A percentile compares a stretch with the other conserved stretches of the same genome.
Conservation (phyloP, 2,329 filamentous ascomycete species). For the Pseudocercospora pini-densiflorae region DNA sequence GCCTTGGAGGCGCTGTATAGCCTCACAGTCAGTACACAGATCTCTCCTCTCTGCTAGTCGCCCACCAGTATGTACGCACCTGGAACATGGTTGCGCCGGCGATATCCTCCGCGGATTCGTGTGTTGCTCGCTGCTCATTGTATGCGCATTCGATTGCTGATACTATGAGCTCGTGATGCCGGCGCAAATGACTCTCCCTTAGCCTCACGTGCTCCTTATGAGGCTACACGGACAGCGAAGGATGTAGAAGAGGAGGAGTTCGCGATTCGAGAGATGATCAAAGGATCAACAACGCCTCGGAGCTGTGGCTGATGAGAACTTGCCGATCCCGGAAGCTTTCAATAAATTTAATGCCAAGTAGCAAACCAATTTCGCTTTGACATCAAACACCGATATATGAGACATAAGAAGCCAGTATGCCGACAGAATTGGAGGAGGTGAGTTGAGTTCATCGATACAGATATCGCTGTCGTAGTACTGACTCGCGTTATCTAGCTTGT, state of each 20-base stretch:
- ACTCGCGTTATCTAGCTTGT: slow-evolving; percentile 19
- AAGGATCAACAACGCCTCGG: slow-evolving; percentile 9
- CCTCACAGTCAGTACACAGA: not conserved
- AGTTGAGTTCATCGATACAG: not conserved
- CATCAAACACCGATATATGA: not conserved
- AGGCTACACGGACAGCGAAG: not conserved
- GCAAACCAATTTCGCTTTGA: not conserved
- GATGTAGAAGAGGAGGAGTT: not conserved
- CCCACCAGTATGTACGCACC: not conserved
- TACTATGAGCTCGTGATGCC: not conserved
- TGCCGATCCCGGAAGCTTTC: not conserved
- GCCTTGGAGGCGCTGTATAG: slow-evolving; percentile 29
- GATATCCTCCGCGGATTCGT: slow-evolving; percentile 20
- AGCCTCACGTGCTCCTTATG: not conserved
- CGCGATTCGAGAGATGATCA: not conserved
- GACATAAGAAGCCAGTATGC: slow-evolving; percentile 43
- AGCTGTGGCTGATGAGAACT: slow-evolving; percentile 1
- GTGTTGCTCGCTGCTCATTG: slow-evolving; percentile 22
- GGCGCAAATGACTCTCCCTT: not conserved
- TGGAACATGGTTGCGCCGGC: slow-evolving; percentile 34
- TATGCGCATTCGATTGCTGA: slow-evolving; percentile 10
- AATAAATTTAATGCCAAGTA: slow-evolving; percentile 6
- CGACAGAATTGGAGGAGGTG: slow-evolving; percentile 57
- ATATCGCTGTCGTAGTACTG: slow-evolving; percentile 16
- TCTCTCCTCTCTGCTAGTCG: not conserved